These are phyloP conservation scores for Tylopilus sp. DNA, from an alignment of 768 basidiomycete genomes.

Conservation along the genomic window DNA sequence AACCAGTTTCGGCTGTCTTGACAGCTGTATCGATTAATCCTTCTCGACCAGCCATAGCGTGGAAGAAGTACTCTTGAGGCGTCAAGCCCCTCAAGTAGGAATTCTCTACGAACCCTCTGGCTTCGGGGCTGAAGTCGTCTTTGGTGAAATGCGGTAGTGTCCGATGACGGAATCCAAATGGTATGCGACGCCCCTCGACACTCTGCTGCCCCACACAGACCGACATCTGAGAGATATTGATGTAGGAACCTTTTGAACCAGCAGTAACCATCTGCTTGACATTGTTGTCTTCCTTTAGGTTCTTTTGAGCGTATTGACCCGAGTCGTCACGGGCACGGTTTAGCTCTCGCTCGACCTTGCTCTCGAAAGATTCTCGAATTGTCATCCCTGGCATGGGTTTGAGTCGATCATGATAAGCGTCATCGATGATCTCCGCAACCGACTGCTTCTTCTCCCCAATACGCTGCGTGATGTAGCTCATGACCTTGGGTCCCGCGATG, in stretches of 20 bases:
- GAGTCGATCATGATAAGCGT: constrained; percentile 82
- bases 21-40: constrained; percentile 99
- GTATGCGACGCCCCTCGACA: constrained; percentile 97
- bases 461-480: constrained; percentile 79
- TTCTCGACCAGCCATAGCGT: constrained; percentile 99
- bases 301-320: constrained; percentile 95
- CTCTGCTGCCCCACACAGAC: constrained; percentile 98
- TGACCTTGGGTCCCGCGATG: constrained; percentile 86
- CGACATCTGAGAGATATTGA: constrained; percentile 99
- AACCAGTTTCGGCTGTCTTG: constrained; percentile 99
- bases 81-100: constrained; percentile 95
- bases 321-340: constrained; percentile 94
- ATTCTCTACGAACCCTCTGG: constrained; percentile 98
- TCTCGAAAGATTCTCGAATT: constrained; percentile 97
- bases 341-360: constrained; percentile 82
- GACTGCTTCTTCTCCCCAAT: constrained; percentile 78
- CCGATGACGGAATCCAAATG: constrained; percentile 96
- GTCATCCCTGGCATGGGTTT: constrained; percentile 97
- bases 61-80: constrained; percentile 99
- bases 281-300: constrained; percentile 98
- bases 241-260: constrained; percentile 97
- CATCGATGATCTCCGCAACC: constrained; percentile 75
- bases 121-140: constrained; percentile 97
- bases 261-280: constrained; percentile 99
- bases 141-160: constrained; percentile 97